Evolutionary conservation across 2,329 filamentous ascomycete species (phyloP).

Genomic region (Geosmithia flava): DNA sequence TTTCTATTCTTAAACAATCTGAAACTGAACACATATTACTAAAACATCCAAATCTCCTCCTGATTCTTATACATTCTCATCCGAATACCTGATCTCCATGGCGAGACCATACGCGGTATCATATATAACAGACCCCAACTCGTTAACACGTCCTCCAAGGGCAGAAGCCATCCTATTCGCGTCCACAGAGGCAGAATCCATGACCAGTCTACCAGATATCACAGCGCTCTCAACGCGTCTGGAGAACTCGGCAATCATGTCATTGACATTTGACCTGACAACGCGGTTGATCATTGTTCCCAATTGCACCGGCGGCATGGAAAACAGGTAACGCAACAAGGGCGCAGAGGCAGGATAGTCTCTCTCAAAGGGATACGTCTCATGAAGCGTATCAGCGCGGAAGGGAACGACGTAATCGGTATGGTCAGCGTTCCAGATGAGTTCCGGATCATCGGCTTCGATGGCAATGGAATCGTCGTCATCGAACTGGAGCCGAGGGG

Average conservation of each 20-base stretch:
- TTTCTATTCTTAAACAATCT: no score
- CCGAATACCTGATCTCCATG: no score
- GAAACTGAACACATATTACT: neutral
- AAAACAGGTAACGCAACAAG: neutral
- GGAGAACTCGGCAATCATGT: neutral
- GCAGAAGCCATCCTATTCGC: no score
- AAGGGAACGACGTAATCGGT: slow-evolving; percentile 1
- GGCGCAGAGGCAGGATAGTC: slow-evolving; percentile 2
- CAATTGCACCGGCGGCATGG: neutral
- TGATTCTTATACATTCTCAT: neutral
- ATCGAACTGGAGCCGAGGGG: neutral
- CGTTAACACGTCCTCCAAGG: no score
- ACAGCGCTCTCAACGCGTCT: neutral
- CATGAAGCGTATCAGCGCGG: neutral
- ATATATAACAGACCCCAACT: no score
- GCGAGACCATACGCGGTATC: no score
- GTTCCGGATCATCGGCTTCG: neutral
- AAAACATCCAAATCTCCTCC: neutral
- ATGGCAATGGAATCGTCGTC: neutral
- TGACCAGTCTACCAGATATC: neutral
- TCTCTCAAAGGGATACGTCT: slow-evolving; percentile 2
- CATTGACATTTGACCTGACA: neutral
- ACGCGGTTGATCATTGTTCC: neutral
- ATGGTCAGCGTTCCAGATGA: neutral
- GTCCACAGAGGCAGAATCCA: neutral